Evolutionary conservation across 2,329 filamentous ascomycete species (phyloP).

Genomic region (Neophaeococcomyces mojaviensis): DNA sequence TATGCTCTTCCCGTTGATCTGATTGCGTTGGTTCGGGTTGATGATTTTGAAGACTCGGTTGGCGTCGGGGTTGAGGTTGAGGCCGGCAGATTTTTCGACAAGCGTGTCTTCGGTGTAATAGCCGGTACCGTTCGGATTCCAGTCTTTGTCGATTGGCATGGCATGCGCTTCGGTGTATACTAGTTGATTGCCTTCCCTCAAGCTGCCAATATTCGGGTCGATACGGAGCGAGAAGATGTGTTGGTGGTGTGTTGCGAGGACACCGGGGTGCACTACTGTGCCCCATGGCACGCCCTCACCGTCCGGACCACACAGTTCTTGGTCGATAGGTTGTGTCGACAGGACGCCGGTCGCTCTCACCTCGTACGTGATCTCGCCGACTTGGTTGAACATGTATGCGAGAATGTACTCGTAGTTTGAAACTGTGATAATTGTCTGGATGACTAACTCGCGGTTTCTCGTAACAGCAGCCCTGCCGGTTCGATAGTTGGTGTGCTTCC

Average conservation of each 20-base stretch:
- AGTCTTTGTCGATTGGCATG: conserved; percentile 47
- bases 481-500: conserved; percentile 67
- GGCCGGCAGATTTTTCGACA: conserved; percentile 40
- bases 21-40: conserved; percentile 45
- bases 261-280: conserved; percentile 61
- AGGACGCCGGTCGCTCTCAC: conserved; percentile 62
- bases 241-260: conserved; percentile 64
- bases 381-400: conserved; percentile 65
- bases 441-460: conserved; percentile 57
- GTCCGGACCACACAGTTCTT: conserved; percentile 32
- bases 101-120: conserved; percentile 45
- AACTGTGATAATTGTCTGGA: conserved; percentile 65
- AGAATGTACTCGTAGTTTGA: conserved; percentile 69
- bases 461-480: conserved; percentile 57
- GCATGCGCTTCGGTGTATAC: conserved; percentile 54
- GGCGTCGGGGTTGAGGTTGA: conserved; percentile 40
- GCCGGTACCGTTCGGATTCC: conserved; percentile 46
- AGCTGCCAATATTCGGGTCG: conserved; percentile 47
- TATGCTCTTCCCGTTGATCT: conserved; percentile 47
- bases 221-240: conserved; percentile 66
- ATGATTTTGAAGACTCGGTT: conserved; percentile 54
- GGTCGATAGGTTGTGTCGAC: conserved; percentile 59
- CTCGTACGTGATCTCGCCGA: conserved; percentile 59
- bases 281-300: conserved; percentile 58
- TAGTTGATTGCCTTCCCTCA: conserved; percentile 47